Base-by-base conservation (phyloP, 495 filamentous ascomycete species). In the Hypoxylon perforatum region DNA sequence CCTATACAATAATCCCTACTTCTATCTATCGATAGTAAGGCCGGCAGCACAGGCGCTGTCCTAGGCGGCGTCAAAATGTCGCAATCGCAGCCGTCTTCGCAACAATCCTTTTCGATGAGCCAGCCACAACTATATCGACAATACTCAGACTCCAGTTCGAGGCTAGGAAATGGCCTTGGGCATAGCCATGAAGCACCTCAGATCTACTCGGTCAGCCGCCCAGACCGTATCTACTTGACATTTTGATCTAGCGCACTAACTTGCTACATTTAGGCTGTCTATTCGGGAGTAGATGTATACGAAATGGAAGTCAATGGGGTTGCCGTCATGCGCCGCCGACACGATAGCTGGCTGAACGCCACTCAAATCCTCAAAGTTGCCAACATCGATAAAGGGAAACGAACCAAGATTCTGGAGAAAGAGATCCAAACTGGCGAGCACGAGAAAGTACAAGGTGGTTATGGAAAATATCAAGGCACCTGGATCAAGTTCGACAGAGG, bases 391-490 rank as follows among this genome's bases (percentile, higher is more conserved):
- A 99, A 99, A 77, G 95, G 94, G 39, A 94, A 96, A 72, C 87
- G 95, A 50, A 98, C 95, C 46, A 99, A 99, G 78, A 94, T 97
- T 7, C 81, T 99, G 41, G 95, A 99, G 74, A 97, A 97, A 76
- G 95, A 98, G 77, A 97, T 99, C 57, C 87, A 96, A 48, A 93
- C 89, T 0, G 95, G 95, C 57, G 91, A 95, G 69, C 94, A 99
- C 75, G 95, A 99, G 73, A 99, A 98, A 80, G 94, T 99, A 7
- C 95, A 99, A 73, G 95, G 95, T 10, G 96, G 95, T 7, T 99
- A 99, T 72, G 95, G 95, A 49, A 97, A 97, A 82, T 99, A 98
- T 71, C 95, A 99, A 78, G 95, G 95, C 17, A 99, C 95, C 2
- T 99, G 95, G 95, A 95, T 98, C 53, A 92, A 90, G 65, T 97